phyloP scores from a whole-genome alignment of 2,329 filamentous ascomycete genomes.

The Metarhizium rileyi region DNA sequence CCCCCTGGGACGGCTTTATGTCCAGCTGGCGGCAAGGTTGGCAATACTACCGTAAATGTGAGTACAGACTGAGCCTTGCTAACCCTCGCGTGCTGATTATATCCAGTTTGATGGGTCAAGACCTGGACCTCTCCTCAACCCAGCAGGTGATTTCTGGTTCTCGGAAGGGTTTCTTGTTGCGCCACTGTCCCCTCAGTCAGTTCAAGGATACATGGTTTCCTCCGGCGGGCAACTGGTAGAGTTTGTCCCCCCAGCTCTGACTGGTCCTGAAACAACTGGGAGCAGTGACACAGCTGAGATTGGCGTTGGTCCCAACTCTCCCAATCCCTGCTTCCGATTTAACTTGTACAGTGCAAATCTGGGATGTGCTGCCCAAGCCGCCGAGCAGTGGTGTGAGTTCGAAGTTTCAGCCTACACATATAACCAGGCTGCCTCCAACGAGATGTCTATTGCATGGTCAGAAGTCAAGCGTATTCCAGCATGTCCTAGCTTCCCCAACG shows the following conservation, averaged over 20 bases:
- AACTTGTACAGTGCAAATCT: slow-evolving; percentile 29
- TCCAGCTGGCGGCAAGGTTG: slow-evolving; percentile 21
- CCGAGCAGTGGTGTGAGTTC: slow-evolving; percentile 30
- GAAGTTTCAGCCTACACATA: slow-evolving; percentile 31
- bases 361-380: slow-evolving; percentile 26
- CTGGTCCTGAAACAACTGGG: slow-evolving; percentile 12
- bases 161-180: slow-evolving; percentile 30
- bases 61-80: slow-evolving; percentile 10
- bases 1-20: slow-evolving; percentile 15
- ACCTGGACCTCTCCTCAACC: slow-evolving; percentile 30
- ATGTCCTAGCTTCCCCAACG: slow-evolving; percentile 23
- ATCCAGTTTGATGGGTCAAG: slow-evolving; percentile 26
- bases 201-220: slow-evolving; percentile 25
- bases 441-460: slow-evolving; percentile 30
- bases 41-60: slow-evolving; percentile 29
- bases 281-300: slow-evolving; percentile 28
- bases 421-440: slow-evolving; percentile 20
- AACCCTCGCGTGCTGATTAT: slow-evolving; percentile 8
- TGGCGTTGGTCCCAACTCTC: slow-evolving; percentile 27
- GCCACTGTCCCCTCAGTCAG: slow-evolving; percentile 22
- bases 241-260: slow-evolving; percentile 28
- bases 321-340: slow-evolving; percentile 29
- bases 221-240: slow-evolving; percentile 31
- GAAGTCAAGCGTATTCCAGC: slow-evolving; percentile 29
- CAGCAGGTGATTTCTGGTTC: slow-evolving; percentile 30